Conservation (phyloP, 176 grass and related monocot species). For the Oryza brachyantha region DNA sequence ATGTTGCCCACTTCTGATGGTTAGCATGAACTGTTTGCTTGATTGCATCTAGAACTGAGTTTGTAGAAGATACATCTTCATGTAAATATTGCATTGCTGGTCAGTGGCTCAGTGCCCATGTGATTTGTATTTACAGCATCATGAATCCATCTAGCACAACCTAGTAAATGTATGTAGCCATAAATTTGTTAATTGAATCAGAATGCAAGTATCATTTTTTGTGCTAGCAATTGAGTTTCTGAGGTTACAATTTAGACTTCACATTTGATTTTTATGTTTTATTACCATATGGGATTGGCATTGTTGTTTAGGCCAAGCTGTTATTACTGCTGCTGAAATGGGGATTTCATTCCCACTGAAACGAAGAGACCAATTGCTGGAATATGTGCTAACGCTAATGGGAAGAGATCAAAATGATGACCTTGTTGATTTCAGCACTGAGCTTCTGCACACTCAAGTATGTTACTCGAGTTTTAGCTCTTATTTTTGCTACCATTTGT, state of each 20-base stretch:
- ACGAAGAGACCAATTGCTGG: conserved; percentile 89
- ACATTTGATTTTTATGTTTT: conserved; percentile 12
- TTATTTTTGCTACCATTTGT: conserved; percentile 1
- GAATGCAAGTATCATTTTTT: background rate
- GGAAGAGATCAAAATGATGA: conserved; percentile 92
- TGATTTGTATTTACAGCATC: background rate
- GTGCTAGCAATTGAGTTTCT: conserved; percentile 22
- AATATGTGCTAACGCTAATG: conserved; percentile 96
- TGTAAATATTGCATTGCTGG: background rate
- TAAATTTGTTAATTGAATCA: background rate
- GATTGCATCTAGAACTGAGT: background rate
- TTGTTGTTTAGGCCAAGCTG: conserved; percentile 67
- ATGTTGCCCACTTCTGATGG: background rate
- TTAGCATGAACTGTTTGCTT: background rate
- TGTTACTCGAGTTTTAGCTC: conserved; percentile 17
- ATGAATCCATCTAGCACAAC: conserved; percentile 9
- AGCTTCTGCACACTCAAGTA: conserved; percentile 92
- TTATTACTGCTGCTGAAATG: conserved; percentile 88
- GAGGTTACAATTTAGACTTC: background rate
- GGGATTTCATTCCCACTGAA: conserved; percentile 95
- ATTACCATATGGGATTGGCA: conserved; percentile 14
- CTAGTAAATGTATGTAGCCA: background rate
- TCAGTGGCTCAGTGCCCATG: background rate
- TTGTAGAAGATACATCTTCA: background rate
- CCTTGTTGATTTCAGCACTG: conserved; percentile 80